A percentile compares a stretch with the other conserved stretches of the same genome.
phyloP scores from a whole-genome alignment of 306 rosid species.

The Morella rubra region DNA sequence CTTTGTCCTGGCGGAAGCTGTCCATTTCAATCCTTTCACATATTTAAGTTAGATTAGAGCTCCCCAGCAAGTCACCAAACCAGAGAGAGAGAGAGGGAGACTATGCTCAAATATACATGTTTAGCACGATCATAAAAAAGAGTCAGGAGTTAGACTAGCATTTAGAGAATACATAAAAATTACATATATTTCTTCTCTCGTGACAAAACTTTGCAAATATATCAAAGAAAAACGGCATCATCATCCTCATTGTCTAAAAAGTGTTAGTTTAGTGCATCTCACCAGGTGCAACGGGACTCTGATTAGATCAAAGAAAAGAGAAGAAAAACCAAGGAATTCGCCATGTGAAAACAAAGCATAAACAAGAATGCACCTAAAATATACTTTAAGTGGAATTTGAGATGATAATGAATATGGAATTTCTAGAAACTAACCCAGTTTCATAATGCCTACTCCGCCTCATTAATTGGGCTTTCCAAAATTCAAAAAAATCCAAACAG shows the following conservation, averaged over 20 bases:
- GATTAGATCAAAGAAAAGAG: not conserved
- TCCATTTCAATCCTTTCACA: conserved; percentile 51
- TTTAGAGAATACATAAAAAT: not conserved
- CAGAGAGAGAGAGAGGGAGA: not conserved
- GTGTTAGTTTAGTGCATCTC: not conserved
- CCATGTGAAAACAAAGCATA: not conserved
- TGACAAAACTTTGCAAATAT: not conserved
- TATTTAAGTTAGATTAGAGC: not conserved
- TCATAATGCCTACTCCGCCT: not conserved
- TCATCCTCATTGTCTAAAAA: not conserved
- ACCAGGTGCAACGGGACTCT: not conserved
- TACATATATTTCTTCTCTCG: not conserved
- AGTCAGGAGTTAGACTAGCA: not conserved
- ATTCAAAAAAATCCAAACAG: not conserved
- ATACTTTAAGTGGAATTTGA: too few species aligned
- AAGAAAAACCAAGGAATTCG: too few species aligned
- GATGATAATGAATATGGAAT: not conserved
- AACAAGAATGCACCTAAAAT: not conserved
- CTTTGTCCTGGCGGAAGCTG: conserved; percentile 45
- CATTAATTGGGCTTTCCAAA: not conserved
- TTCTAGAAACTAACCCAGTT: not conserved
- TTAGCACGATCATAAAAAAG: not conserved
- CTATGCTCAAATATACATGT: not conserved
- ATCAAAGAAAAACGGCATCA: not conserved
- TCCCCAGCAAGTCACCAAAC: not conserved